These are phyloP conservation scores for Elongisporangium senticosum DNA, from an alignment of 352 stramenopile species.

Conservation along the genomic window DNA sequence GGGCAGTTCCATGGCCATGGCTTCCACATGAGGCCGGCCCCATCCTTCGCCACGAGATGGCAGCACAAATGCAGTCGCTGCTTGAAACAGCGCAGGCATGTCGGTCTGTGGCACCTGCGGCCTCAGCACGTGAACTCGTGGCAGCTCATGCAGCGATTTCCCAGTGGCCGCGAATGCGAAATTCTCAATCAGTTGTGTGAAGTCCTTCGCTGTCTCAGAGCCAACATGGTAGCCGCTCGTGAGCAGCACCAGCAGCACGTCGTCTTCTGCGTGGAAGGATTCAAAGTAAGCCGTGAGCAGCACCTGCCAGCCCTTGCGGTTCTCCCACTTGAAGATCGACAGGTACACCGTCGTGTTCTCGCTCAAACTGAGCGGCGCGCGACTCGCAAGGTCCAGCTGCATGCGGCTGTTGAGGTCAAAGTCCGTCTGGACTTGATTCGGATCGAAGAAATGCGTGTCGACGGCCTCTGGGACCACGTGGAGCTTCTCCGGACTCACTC, in stretches of 20 bases:
- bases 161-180: slow-evolving; percentile 43
- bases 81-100: slow-evolving; percentile 67
- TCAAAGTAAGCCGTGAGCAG: slow-evolving; percentile 83
- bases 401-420: slow-evolving; percentile 33
- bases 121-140: slow-evolving; percentile 54
- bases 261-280: slow-evolving; percentile 48
- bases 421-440: slow-evolving; percentile 25
- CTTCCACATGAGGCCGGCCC: slow-evolving; percentile 90
- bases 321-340: slow-evolving; percentile 94
- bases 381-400: slow-evolving; percentile 6
- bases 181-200: slow-evolving; percentile 42
- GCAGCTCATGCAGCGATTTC: slow-evolving; percentile 43
- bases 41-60: slow-evolving; percentile 92
- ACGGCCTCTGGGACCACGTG: slow-evolving; percentile 84
- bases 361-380: slow-evolving; percentile 25
- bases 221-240: slow-evolving; percentile 84
- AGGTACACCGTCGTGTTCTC: slow-evolving; percentile 76
- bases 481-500: slow-evolving; percentile 45
- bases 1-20: slow-evolving; percentile 89
- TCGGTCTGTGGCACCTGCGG: slow-evolving; percentile 50
- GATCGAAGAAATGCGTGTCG: slow-evolving; percentile 88
- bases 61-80: slow-evolving; percentile 83
- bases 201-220: slow-evolving; percentile 37
- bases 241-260: slow-evolving; percentile 80
- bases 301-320: slow-evolving; percentile 88